Conservation (phyloP, 2,329 filamentous ascomycete species). For the Trichoderma koningii region DNA sequence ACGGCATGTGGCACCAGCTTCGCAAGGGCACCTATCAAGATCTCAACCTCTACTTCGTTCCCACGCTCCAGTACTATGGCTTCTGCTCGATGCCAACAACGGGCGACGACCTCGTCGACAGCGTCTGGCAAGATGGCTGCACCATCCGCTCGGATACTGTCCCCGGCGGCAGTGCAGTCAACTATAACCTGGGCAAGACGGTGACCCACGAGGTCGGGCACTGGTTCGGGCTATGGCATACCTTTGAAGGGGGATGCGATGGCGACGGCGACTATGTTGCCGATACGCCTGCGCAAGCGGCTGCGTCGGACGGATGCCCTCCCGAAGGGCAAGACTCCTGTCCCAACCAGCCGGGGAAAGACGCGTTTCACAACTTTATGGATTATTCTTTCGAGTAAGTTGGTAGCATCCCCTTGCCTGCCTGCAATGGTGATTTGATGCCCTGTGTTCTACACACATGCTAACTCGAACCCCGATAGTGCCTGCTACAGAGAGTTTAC, state of each 20-base stretch:
- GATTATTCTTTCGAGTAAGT: conserved; percentile 33
- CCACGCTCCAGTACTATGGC: conserved; percentile 35
- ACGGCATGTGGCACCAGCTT: conserved; percentile 41
- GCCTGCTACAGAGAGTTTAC: conserved; percentile 28
- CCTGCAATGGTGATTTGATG: background rate
- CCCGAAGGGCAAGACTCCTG: conserved; percentile 36
- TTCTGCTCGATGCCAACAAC: conserved; percentile 46
- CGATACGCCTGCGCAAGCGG: conserved; percentile 43
- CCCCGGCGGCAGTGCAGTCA: conserved; percentile 33
- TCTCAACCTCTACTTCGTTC: conserved; percentile 51
- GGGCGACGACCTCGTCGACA: conserved; percentile 29
- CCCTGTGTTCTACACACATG: background rate
- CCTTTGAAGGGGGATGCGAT: conserved; percentile 43
- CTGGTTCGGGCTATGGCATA: conserved; percentile 49
- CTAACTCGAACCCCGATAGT: conserved; percentile 4
- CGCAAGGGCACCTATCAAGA: conserved; percentile 44
- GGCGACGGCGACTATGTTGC: conserved; percentile 41
- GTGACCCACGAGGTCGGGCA: conserved; percentile 46
- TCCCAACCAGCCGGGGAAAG: conserved; percentile 32
- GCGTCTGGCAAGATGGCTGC: conserved; percentile 30
- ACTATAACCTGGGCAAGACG: conserved; percentile 36
- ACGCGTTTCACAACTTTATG: conserved; percentile 38
- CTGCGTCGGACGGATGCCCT: conserved; percentile 37
- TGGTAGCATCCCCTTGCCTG: background rate
- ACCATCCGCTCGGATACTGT: conserved; percentile 29